Conservation (phyloP, 495 filamentous ascomycete species). For the Aspergillus cavernicola region DNA sequence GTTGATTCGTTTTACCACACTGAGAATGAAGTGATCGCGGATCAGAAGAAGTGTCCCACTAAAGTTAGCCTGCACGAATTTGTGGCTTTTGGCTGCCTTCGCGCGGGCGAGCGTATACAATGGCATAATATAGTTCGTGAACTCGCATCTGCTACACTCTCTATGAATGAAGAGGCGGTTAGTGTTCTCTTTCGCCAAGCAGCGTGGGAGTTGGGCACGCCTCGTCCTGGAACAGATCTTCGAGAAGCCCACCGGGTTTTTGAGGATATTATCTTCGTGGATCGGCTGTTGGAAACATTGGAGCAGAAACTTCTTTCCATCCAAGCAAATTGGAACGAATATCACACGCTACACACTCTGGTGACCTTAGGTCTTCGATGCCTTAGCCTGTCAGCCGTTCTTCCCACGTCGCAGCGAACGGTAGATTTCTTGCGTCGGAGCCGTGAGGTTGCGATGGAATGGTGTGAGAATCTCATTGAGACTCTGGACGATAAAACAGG, state of each 20-base stretch:
- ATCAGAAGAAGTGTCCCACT: constrained; percentile 35
- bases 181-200: constrained; percentile 42
- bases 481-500: not conserved
- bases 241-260: constrained; percentile 20
- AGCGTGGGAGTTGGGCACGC: constrained; percentile 40
- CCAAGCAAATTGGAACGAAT: constrained; percentile 44
- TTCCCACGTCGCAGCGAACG: too few relatives aligned
- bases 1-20: constrained; percentile 9
- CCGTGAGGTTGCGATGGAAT: constrained; percentile 3
- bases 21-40: constrained; percentile 37
- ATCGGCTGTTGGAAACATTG: constrained; percentile 19
- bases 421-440: constrained; percentile 6
- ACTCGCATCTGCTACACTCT: constrained; percentile 31
- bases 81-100: constrained; percentile 41
- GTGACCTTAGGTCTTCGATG: constrained; percentile 31
- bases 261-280: constrained; percentile 14
- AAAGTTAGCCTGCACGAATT: constrained; percentile 47
- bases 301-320: constrained; percentile 22
- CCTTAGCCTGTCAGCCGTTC: constrained; percentile 31
- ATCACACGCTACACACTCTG: constrained; percentile 30
- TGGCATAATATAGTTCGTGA: constrained; percentile 43
- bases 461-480: constrained; percentile 7
- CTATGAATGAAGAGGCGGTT: constrained; percentile 38
- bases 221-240: not conserved
- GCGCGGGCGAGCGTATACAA: constrained; percentile 42